A percentile compares a stretch with the other conserved stretches of the same genome.
phyloP scores from a whole-genome alignment of 768 basidiomycete genomes.

The Chlorophyllum brunneum region DNA sequence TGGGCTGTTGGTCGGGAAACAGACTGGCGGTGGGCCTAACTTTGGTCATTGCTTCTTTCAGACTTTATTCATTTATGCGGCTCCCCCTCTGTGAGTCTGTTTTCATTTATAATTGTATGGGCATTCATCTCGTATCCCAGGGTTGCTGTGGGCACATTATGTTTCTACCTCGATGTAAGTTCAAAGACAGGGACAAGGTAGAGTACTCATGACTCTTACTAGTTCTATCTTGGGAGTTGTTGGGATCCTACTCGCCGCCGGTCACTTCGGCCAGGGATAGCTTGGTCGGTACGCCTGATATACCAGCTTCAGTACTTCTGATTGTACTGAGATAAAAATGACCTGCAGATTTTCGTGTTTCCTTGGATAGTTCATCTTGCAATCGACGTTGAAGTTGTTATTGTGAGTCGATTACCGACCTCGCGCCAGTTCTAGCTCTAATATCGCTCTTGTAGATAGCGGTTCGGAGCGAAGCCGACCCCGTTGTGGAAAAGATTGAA shows the following conservation, averaged over 20 bases:
- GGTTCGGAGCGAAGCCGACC: neutral
- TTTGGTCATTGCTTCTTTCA: slow-evolving; percentile 1
- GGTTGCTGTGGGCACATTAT: slow-evolving; percentile 7
- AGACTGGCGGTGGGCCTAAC: neutral
- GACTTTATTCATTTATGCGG: slow-evolving; percentile 2
- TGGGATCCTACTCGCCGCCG: slow-evolving; percentile 8
- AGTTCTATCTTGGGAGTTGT: slow-evolving; percentile 4
- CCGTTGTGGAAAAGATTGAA: slow-evolving; percentile 1
- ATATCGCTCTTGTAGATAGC: neutral
- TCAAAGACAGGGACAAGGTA: neutral
- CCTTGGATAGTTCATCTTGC: slow-evolving; percentile 6
- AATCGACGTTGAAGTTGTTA: slow-evolving; percentile 4
- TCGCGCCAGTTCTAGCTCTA: neutral
- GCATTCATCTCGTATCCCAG: neutral
- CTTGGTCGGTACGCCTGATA: neutral
- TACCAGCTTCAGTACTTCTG: neutral
- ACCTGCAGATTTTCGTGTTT: slow-evolving; percentile 1
- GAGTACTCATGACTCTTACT: neutral
- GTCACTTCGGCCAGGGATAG: neutral
- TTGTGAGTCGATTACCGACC: slow-evolving; percentile 1
- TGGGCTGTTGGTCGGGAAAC: slow-evolving; percentile 6
- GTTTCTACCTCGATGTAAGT: slow-evolving; percentile 7
- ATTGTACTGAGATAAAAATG: too few relatives aligned
- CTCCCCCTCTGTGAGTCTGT: slow-evolving; percentile 6
- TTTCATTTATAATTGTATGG: too few relatives aligned